Base-by-base conservation (phyloP, 371 early-diverging fungal genomes). In the Actinomortierella ambigua region DNA sequence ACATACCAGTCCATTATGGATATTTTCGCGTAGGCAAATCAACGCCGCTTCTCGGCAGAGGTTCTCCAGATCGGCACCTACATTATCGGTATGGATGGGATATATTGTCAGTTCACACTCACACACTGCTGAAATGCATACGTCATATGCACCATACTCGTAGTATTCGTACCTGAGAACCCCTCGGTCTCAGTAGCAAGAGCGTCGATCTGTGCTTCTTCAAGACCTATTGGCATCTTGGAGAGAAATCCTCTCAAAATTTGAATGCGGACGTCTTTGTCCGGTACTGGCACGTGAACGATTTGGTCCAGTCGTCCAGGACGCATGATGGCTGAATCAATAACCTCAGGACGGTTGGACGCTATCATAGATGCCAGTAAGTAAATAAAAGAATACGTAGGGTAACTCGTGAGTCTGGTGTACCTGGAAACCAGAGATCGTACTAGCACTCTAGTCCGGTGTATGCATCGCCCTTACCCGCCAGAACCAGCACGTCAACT, bases 251-350 rank as follows among this genome's bases (percentile, higher is more conserved):
- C 92, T 22, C 68, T 55, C 28, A 91, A 70, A 23, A 70, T 63
- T 3, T 22, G 29, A 14, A 41, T 42, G 28, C 46, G 53, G 15
- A 27, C 69, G 18, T 48, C 29, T 15, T 84, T 81, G 80, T 98
- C 93, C 15, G 99, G 99, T 50, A 95, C 82, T 28, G 97, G 91
- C 54, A 99, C 91, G 76, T 97, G 92, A 27, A 99, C 90, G 69
- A 98, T 94, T 77, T 99, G 99, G 80, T 99, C 99, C 51, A 99
- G 88, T 61, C 99, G 95, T 24, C 99, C 99, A 42, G 99, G 99
- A 67, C 98, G 85, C 69, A 99, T 75, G 64, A 99, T 91, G 59
- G 99, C 93, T 23, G 96, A 84, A 83, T 99, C 98, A 29, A 99
- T 90, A 24, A 86, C 84, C 49, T 95, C 87, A 2, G 84, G 85